A percentile compares a stretch with the other conserved stretches of the same genome.
These are phyloP conservation scores for Chalara sp. DNA, from an alignment of 2,329 filamentous ascomycete genomes.

Conservation along the genomic window DNA sequence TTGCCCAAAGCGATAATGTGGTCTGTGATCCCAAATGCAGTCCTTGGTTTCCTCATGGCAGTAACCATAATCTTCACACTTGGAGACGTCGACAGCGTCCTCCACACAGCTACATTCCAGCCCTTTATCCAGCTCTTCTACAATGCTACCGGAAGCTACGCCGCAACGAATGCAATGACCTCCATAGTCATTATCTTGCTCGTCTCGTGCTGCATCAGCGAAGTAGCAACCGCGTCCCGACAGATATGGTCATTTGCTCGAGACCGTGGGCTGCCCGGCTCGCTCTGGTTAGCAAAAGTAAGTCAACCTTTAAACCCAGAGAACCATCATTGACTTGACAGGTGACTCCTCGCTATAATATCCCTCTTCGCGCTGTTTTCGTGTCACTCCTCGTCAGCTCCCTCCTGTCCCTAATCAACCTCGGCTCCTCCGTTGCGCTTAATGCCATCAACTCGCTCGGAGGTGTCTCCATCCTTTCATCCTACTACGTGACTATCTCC, in stretches of 20 bases:
- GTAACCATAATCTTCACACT: conserved; percentile 30
- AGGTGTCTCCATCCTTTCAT: conserved; percentile 36
- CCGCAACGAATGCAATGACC: conserved; percentile 33
- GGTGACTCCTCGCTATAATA: conserved; percentile 8
- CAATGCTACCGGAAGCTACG: conserved; percentile 32
- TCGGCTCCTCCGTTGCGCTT: conserved; percentile 34
- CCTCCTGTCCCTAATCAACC: conserved; percentile 30
- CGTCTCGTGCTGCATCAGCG: conserved; percentile 32
- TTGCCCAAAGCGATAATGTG: neutral
- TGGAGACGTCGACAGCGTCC: conserved; percentile 28
- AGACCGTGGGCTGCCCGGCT: conserved; percentile 32
- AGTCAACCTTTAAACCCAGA: too few relatives aligned
- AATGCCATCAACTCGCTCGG: conserved; percentile 37
- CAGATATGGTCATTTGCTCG: conserved; percentile 37
- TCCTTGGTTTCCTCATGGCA: conserved; percentile 34
- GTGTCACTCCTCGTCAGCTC: conserved; percentile 22
- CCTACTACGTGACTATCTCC: conserved; percentile 33
- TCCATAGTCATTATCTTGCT: conserved; percentile 31
- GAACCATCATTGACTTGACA: neutral
- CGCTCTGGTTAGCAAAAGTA: conserved; percentile 4
- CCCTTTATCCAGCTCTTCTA: conserved; percentile 45
- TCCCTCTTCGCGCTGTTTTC: conserved; percentile 11
- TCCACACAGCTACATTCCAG: conserved; percentile 35
- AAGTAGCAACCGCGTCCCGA: conserved; percentile 31
- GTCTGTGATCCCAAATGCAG: conserved; percentile 30